Base-by-base conservation (phyloP, 192 early-diverging fungal species). In the Phlyctochytrium arcticum region DNA sequence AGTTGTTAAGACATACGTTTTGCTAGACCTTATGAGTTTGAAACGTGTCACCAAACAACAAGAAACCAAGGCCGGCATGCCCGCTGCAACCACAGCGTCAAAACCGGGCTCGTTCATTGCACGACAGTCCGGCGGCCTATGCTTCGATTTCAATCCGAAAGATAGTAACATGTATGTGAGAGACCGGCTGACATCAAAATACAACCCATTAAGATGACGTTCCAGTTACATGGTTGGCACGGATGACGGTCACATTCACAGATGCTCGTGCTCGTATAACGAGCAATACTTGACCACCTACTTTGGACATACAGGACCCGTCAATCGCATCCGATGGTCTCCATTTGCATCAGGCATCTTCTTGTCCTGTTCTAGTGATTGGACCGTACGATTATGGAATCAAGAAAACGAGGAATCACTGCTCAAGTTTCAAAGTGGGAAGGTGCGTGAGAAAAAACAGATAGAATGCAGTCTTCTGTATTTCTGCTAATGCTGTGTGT, bases 211-310 rank as follows among this genome's bases (percentile, higher is more conserved):
- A 17, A 42, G 12, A 3, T 2, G 4, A 32, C 36, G n/a, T 51
- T 3, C 10, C 46, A 83, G 81, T 10, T 85, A 85, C 62, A 51
- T 85, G 24, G 77, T 82, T 15, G 84, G 80, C 15, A 85, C 84
- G 9, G 84, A 85, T 55, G 82, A 84, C 54, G 80, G 79, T 10
- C 67, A 76, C 24, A 76, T 85, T 35, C 84, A 85, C 57, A 66
- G 73, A 27, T 85, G 84, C 67, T 85, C 84, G 6, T 69, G 72
- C 50, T 78, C 78, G 12, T 85, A 84, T 73, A 84, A 84, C 58
- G 84, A 85, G 62, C 84, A 85, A 56, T 85, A 85, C 55, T 67
- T 85, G 21, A 42, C 66, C 30, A 82, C 75, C 0, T 82, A 82
- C 47, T 72, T 70, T 55, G 76, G 75, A 0, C 84, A 85, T 62